phyloP scores from a whole-genome alignment of 1,139 yeast species.

The Pichia sp. region DNA sequence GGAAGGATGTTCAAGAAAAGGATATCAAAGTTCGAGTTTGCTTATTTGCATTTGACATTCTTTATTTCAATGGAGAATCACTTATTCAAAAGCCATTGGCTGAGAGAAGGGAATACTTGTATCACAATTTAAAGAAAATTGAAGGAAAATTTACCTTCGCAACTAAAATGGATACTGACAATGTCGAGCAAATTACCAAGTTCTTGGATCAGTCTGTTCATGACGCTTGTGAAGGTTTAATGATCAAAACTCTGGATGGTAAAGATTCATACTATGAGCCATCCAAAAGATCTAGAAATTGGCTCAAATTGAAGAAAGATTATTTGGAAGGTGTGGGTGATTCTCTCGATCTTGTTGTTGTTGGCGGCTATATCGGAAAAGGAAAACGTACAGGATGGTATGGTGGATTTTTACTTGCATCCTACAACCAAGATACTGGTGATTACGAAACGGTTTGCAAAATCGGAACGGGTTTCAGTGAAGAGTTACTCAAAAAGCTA shows the following conservation, averaged over 20 bases:
- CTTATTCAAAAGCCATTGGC: slow-evolving; percentile 62
- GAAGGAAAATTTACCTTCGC: slow-evolving; percentile 85
- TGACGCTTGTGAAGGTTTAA: slow-evolving; percentile 91
- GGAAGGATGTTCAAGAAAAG: slow-evolving; percentile 84
- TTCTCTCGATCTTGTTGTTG: slow-evolving; percentile 85
- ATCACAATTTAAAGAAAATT: slow-evolving; percentile 53
- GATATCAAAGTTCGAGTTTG: slow-evolving; percentile 90
- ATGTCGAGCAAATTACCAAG: slow-evolving; percentile 74
- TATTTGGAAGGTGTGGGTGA: slow-evolving; percentile 94
- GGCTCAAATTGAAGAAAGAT: slow-evolving; percentile 94
- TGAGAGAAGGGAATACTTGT: slow-evolving; percentile 64
- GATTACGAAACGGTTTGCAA: slow-evolving; percentile 94
- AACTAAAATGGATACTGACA: slow-evolving; percentile 64
- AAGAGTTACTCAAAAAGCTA: slow-evolving; percentile 64
- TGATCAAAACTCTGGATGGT: slow-evolving; percentile 89
- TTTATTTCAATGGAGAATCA: slow-evolving; percentile 69
- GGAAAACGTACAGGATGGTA: slow-evolving; percentile 94
- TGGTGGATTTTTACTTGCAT: slow-evolving; percentile 90
- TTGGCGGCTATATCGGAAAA: slow-evolving; percentile 91
- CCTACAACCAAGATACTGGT: slow-evolving; percentile 84
- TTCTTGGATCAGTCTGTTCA: slow-evolving; percentile 87
- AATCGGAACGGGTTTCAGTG: slow-evolving; percentile 96
- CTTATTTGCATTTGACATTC: slow-evolving; percentile 83
- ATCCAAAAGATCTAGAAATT: slow-evolving; percentile 86
- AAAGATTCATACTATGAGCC: slow-evolving; percentile 86